Evolutionary conservation across 768 basidiomycete species (phyloP), one percentile per base, ranked within the genome.

Genomic region (Ramaria sp.): DNA sequence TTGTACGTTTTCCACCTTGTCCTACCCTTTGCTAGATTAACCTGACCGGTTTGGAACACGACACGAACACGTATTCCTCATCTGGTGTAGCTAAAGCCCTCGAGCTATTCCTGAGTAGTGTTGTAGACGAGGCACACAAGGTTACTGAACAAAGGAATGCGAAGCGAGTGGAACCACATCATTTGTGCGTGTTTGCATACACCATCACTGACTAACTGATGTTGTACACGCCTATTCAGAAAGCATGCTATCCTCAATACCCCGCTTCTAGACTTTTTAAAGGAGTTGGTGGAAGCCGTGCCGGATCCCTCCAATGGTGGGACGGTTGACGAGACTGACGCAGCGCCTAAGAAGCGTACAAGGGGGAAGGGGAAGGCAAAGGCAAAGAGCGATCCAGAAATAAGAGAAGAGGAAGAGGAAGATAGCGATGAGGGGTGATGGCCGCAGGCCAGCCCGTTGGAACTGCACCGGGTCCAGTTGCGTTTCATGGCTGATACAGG

Each of bases 181-280:
- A 96, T 70, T 70, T 98, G 94, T 95, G 62, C 61, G 91, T 84
- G 17, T 37, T 43, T 27, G 0, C 30, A 4, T 37, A 20, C 42
- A 24, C 51, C 46, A n/a, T 45, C 39, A 46, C 11, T 42, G 30
- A 46, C 27, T 51, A 33, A 47, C 53, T 42, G 43, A 34, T 41
- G 37, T 31, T 57, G 15, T 55, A 17, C 38, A 39, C 20, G 20
- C 15, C 20, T 27, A 24, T 59, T 11, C 67, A 97, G 94, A 61
- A 98, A 98, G 76, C 89, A 92, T 63, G 91, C 92, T 0, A 83
- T 97, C 9, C 86, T 89, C 57, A 84, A 83, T 15, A 87, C 84
- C 11, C 85, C 91, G 61, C 88, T 83, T 75, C 82, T 97, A 51
- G 95, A 97, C 69, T 98, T 97, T 70, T 78, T 97, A 33, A 88